Evolutionary conservation across 2,329 filamentous ascomycete species (phyloP).

Genomic region (Exophiala mesophila): DNA sequence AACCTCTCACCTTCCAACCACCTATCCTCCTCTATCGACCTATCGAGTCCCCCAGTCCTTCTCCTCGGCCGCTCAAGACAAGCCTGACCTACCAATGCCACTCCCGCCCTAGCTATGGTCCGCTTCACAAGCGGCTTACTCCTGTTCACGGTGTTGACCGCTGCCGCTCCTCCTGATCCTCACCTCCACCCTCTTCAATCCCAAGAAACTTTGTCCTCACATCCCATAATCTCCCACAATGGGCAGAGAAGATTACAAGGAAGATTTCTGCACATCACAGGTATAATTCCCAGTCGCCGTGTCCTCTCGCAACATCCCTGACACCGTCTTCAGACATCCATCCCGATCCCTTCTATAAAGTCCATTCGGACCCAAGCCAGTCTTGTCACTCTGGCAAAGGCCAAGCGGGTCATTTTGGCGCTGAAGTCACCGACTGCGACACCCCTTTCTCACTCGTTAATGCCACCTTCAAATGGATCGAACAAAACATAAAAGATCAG

Average conservation of each 20-base stretch:
- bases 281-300: no score
- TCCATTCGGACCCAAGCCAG: constrained; percentile 60
- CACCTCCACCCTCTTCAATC: constrained; percentile 1
- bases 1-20: no score
- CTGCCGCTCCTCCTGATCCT: constrained; percentile 17
- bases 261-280: constrained; percentile 83
- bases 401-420: constrained; percentile 70
- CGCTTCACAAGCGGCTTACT: constrained; percentile 20
- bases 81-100: constrained; percentile 3
- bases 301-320: constrained; percentile 11
- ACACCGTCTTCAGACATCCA: constrained; percentile 66
- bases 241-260: constrained; percentile 52
- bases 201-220: constrained; percentile 10
- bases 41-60: not conserved
- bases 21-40: not conserved
- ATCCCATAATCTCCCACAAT: constrained; percentile 5
- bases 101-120: constrained; percentile 14
- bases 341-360: constrained; percentile 80
- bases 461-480: constrained; percentile 85
- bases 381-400: constrained; percentile 73
- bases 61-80: constrained; percentile 1
- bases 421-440: constrained; percentile 85
- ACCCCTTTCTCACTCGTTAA: constrained; percentile 74
- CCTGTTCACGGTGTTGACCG: constrained; percentile 22
- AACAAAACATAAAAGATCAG: constrained; percentile 66